A percentile compares a stretch with the other conserved stretches of the same genome.
Evolutionary conservation across 441 rosid species (phyloP).

Genomic region (Heliophila coronopifolia): DNA sequence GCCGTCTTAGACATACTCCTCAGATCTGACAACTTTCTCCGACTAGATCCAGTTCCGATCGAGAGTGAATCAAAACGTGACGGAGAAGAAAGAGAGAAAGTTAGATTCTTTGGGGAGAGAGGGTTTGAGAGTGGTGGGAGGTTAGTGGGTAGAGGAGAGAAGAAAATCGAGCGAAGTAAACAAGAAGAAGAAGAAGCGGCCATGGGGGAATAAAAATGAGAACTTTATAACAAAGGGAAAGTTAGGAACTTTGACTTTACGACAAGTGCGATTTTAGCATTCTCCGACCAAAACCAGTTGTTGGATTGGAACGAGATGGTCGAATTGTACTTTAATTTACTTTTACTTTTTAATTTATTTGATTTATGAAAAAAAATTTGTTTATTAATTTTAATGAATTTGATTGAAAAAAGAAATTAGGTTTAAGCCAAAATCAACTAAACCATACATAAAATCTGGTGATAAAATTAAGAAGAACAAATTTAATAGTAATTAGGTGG

Average conservation of each 20-base stretch:
- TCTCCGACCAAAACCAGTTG: too few relatives aligned
- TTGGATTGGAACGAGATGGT: too few relatives aligned
- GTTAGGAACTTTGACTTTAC: conserved; percentile 21
- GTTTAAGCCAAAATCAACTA: too few relatives aligned
- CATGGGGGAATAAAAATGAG: neutral
- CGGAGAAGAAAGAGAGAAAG: neutral
- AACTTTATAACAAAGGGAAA: conserved; percentile 18
- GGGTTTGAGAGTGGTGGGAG: conserved; percentile 10
- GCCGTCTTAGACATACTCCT: conserved; percentile 30
- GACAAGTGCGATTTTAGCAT: too few relatives aligned
- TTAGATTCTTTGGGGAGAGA: neutral
- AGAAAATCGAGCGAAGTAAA: conserved; percentile 23
- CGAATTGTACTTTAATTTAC: too few relatives aligned
- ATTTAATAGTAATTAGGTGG: too few relatives aligned
- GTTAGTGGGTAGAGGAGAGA: conserved; percentile 17
- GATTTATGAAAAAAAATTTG: too few relatives aligned
- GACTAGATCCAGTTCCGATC: conserved; percentile 19
- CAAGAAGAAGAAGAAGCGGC: conserved; percentile 28
- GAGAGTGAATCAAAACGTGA: conserved; percentile 13
- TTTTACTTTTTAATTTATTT: too few relatives aligned
- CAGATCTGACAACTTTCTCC: conserved; percentile 1
- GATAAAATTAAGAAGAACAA: too few relatives aligned
- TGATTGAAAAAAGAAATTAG: too few relatives aligned
- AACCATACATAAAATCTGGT: too few relatives aligned
- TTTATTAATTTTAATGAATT: too few relatives aligned